These are phyloP conservation scores for Xanthoparmelia taractica DNA, from an alignment of 495 filamentous ascomycete genomes.

Conservation along the genomic window DNA sequence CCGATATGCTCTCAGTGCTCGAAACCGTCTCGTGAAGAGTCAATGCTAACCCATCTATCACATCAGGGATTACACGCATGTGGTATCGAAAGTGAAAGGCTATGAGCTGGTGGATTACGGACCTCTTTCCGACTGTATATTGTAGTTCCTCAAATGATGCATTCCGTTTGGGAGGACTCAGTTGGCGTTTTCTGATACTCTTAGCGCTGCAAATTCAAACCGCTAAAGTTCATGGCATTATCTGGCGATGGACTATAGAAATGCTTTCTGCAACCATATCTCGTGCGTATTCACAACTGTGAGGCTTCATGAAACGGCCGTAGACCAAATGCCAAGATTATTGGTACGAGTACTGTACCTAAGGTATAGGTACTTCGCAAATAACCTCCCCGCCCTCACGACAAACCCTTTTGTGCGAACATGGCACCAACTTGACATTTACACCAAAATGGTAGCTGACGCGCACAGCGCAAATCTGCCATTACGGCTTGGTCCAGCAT, in stretches of 20 bases:
- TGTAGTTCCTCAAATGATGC: neutral
- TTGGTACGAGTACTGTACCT: too few relatives aligned
- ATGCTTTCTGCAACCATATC: neutral
- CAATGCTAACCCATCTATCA: slow-evolving; percentile 7
- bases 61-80: slow-evolving; percentile 12
- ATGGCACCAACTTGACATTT: neutral
- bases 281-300: neutral
- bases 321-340: neutral
- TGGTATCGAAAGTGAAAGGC: slow-evolving; percentile 25
- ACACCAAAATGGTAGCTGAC: slow-evolving; percentile 4
- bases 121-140: slow-evolving; percentile 4
- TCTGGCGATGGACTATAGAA: neutral
- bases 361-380: too few relatives aligned
- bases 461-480: neutral
- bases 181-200: neutral
- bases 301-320: neutral
- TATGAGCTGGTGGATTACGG: neutral
- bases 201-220: neutral
- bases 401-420: neutral
- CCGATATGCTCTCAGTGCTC: neutral
- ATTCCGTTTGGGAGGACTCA: neutral
- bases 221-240: slow-evolving; percentile 2
- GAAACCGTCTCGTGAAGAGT: slow-evolving; percentile 8
- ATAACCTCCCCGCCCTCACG: neutral
- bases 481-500: slow-evolving; percentile 8